A percentile compares a stretch with the other conserved stretches of the same genome.
Conservation (phyloP, 352 stramenopile genomes). For the Pythium monospermum region DNA sequence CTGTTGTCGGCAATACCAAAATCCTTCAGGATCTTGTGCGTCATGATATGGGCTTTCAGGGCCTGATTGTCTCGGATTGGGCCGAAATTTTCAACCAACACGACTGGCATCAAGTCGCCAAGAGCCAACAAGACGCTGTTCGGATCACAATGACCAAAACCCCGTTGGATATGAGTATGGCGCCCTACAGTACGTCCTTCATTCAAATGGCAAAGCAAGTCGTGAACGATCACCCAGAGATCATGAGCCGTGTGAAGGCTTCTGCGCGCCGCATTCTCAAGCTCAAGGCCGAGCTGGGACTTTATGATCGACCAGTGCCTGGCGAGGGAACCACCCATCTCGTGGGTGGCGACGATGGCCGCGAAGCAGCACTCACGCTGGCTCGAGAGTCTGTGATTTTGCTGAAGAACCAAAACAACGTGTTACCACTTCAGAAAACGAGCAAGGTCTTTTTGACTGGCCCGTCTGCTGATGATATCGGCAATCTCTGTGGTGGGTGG, state of each 20-base stretch:
- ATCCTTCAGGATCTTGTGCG: constrained; percentile 40
- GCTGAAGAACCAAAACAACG: constrained; percentile 65
- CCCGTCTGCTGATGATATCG: constrained; percentile 59
- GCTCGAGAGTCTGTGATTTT: constrained; percentile 55
- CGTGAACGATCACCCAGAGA: constrained; percentile 13
- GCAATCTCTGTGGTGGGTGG: constrained; percentile 76
- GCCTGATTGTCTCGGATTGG: constrained; percentile 79
- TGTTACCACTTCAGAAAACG: constrained; percentile 40
- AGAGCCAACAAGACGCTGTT: constrained; percentile 30
- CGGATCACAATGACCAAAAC: constrained; percentile 48
- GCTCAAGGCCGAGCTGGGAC: constrained; percentile 19
- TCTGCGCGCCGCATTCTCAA: constrained; percentile 20
- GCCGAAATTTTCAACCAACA: constrained; percentile 75
- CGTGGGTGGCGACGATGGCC: constrained; percentile 16
- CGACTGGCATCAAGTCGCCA: constrained; percentile 49
- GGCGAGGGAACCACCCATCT: constrained; percentile 8
- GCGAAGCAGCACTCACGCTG: constrained; percentile 11
- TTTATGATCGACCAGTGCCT: constrained; percentile 21
- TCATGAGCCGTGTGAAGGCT: constrained; percentile 8
- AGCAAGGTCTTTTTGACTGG: constrained; percentile 65
- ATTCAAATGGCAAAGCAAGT: constrained; percentile 22
- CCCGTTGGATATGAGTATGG: constrained; percentile 81
- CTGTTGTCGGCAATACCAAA: constrained; percentile 80
- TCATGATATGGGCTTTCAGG: constrained; percentile 58
- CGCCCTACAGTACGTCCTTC: constrained; percentile 28